These are phyloP conservation scores for Hypoxylon intermedium DNA, from an alignment of 495 filamentous ascomycete genomes.

Conservation along the genomic window DNA sequence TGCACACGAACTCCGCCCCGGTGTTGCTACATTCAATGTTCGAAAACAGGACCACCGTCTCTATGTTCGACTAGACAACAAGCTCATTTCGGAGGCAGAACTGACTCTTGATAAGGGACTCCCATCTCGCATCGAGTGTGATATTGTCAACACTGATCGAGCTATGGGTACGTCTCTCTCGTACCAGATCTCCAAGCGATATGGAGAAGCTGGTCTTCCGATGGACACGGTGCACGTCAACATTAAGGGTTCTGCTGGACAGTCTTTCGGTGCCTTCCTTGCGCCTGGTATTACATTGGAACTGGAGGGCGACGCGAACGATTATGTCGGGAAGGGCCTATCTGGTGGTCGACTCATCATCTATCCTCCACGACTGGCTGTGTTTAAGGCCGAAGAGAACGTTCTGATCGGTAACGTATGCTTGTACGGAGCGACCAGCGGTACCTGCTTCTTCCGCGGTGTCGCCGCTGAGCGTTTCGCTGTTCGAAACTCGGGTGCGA, in stretches of 20 bases:
- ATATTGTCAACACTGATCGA: conserved; percentile 98
- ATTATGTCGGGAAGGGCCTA: conserved; percentile 97
- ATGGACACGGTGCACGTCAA: conserved; percentile 97
- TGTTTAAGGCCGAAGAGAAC: conserved; percentile 98
- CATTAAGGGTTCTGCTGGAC: conserved; percentile 97
- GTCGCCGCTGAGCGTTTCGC: conserved; percentile 97
- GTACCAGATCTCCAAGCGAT: conserved; percentile 93
- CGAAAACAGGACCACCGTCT: conserved; percentile 97
- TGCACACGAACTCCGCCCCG: conserved; percentile 93
- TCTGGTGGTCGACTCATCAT: conserved; percentile 96
- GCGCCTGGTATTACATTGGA: conserved; percentile 95
- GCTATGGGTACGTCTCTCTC: conserved; percentile 93
- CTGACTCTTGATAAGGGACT: conserved; percentile 95
- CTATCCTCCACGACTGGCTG: conserved; percentile 91
- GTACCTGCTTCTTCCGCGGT: conserved; percentile 97
- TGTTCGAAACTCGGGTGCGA: conserved; percentile 96
- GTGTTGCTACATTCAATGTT: conserved; percentile 98
- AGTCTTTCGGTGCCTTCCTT: conserved; percentile 96
- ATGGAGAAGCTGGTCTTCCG: conserved; percentile 88
- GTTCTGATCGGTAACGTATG: conserved; percentile 96
- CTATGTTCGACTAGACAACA: conserved; percentile 95
- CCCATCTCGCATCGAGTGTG: conserved; percentile 93
- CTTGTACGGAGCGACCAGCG: conserved; percentile 93
- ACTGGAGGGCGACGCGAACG: conserved; percentile 96
- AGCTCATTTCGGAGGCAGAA: conserved; percentile 97